These are phyloP conservation scores for Pyrus hybrid DNA, from an alignment of 331 rosid species.

Conservation along the genomic window DNA sequence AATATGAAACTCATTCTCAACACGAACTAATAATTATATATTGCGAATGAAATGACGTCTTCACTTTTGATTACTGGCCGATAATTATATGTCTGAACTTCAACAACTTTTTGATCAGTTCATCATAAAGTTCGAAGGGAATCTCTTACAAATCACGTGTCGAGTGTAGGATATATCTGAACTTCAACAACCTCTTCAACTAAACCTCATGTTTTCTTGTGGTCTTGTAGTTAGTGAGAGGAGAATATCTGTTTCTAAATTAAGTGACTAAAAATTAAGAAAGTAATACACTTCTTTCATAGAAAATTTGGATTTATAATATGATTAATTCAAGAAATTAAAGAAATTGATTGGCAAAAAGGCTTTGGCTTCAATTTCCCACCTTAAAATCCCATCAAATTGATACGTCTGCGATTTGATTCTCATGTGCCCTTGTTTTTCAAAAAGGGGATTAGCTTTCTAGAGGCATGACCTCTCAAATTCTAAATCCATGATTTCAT, in stretches of 20 bases:
- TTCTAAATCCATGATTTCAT: not conserved
- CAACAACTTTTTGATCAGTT: not conserved
- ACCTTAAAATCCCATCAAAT: constrained; percentile 33
- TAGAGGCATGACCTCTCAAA: constrained; percentile 34
- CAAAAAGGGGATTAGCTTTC: constrained; percentile 30
- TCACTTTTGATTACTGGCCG: not conserved
- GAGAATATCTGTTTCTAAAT: constrained; percentile 19
- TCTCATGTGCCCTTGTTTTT: constrained; percentile 39
- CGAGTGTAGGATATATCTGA: constrained; percentile 11
- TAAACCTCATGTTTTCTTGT: constrained; percentile 20
- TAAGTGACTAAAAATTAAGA: not conserved
- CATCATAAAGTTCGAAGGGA: constrained; percentile 12
- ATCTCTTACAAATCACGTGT: constrained; percentile 39
- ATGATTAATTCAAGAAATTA: no score
- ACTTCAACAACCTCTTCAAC: not conserved
- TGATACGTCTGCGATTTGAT: constrained; percentile 26
- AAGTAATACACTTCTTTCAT: no score
- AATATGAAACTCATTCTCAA: no score
- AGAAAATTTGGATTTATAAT: no score
- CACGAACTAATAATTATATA: no score
- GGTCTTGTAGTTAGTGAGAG: constrained; percentile 34
- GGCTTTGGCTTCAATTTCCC: not conserved
- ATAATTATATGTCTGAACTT: not conserved
- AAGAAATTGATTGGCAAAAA: no score
- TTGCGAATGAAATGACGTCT: not conserved